Base-by-base conservation (phyloP, 75 land plant genomes). In the Ceratopteris richardii region DNA sequence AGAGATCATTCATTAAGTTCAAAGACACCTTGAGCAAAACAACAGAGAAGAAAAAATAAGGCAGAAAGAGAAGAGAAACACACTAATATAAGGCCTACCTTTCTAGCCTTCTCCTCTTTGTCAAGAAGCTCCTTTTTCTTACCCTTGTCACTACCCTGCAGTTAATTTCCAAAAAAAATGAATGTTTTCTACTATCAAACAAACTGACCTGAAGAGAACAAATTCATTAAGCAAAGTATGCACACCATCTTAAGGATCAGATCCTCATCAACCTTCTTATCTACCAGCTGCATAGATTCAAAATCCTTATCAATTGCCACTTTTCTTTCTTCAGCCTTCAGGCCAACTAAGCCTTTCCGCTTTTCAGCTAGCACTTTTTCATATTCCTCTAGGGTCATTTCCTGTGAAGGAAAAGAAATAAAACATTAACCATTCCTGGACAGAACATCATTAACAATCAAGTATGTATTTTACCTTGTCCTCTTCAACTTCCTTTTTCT, bases 311-410 rank as follows among this genome's bases (percentile, higher is more conserved):
- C 87, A 39, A 61, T 63, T 48, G 76, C 82, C 9, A 73, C 78
- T 73, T 87, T 91, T 68, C 93, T 84, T 54, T 87, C 97, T 62
- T 79, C 88, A 30, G 68, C 27, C 64, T 87, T 91, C 29, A 54
- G 36, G n/a, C 79, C 67, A 12, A 54, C 72, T 47, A 90, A 53
- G 9, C 77, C 77, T 44, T 87, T 90, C 39, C 92, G 67, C 67
- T 87, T 90, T 76, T 90, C 92, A 42, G 79, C 82, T 27, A 71
- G 67, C 0, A 84, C 58, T 50, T 84, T 84, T 69, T 84, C 81
- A 62, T 88, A 88, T 66, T 88, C 91, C 30, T 87, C 88, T 14
- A 90, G 71, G 29, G 96, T 90, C 96, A 90, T 90, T 62, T 86
- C 84, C 96, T 90, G 65, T 54, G 21, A 21, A 22, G 29, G 1